A percentile compares a stretch with the other conserved stretches of the same genome.
phyloP scores from a whole-genome alignment of 306 rosid species.

The Hippophae rhamnoides region DNA sequence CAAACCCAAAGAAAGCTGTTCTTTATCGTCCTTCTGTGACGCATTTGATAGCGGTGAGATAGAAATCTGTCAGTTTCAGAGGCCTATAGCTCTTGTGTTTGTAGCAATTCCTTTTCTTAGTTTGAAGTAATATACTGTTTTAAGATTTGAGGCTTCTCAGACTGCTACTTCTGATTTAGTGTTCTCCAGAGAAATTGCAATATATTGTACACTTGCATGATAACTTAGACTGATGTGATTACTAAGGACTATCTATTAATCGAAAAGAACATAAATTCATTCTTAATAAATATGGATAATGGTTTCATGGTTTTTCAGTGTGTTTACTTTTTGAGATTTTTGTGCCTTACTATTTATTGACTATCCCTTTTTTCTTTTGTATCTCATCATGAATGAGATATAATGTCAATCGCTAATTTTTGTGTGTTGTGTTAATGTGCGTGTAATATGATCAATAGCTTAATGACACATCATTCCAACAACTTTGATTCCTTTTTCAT shows the following conservation, averaged over 20 bases:
- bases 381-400: too few relatives aligned
- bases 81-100: background rate
- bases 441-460: too few relatives aligned
- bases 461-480: too few relatives aligned
- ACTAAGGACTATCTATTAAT: too few relatives aligned
- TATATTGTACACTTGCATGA: too few relatives aligned
- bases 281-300: background rate
- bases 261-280: background rate
- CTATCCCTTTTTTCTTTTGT: too few relatives aligned
- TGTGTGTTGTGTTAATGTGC: too few relatives aligned
- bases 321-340: too few relatives aligned
- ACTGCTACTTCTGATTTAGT: background rate
- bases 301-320: background rate
- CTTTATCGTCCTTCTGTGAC: constrained; percentile 87
- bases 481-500: too few relatives aligned
- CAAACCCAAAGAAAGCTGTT: constrained; percentile 88
- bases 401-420: too few relatives aligned
- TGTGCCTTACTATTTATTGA: too few relatives aligned
- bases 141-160: background rate
- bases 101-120: background rate
- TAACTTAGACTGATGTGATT: too few relatives aligned
- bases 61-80: constrained; percentile 5
- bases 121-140: background rate
- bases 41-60: constrained; percentile 86
- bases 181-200: background rate